phyloP scores from a whole-genome alignment of 805 yeast species.

The Naumovozyma castellii region DNA sequence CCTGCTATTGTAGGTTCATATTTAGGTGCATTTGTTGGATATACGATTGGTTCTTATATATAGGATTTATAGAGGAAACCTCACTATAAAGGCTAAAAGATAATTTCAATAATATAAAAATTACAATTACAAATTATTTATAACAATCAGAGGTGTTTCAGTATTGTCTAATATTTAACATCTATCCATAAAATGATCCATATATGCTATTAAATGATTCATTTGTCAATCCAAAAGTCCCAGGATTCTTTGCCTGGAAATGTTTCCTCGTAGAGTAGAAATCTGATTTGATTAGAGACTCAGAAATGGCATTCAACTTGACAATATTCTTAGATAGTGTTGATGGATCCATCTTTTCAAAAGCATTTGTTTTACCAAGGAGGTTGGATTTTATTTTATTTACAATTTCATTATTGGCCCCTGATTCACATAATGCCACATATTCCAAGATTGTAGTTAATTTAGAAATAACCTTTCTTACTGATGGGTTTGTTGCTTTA shows the following conservation, averaged over 20 bases:
- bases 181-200: constrained; percentile 9
- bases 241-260: constrained; percentile 9
- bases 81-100: too few species aligned
- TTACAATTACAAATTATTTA: not conserved
- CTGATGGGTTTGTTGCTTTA: constrained; percentile 13
- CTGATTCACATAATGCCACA: constrained; percentile 6
- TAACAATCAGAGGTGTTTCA: not conserved
- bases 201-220: constrained; percentile 13
- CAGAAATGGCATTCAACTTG: constrained; percentile 22
- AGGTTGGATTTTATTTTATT: constrained; percentile 2
- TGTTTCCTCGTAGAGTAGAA: constrained; percentile 20
- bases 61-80: too few species aligned
- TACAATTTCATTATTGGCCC: not conserved
- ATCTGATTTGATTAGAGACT: constrained; percentile 24
- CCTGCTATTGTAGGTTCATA: constrained; percentile 76
- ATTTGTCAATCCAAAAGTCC: constrained; percentile 18
- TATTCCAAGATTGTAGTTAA: constrained; percentile 14
- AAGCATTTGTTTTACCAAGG: constrained; percentile 8
- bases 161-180: not conserved
- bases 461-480: constrained; percentile 11
- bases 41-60: constrained; percentile 31
- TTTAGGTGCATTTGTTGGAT: constrained; percentile 60
- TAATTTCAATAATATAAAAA: not conserved
- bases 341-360: constrained; percentile 11
- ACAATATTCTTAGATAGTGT: constrained; percentile 10